phyloP scores from a whole-genome alignment of 352 stramenopile species.

The Phytophthora uliginosa region DNA sequence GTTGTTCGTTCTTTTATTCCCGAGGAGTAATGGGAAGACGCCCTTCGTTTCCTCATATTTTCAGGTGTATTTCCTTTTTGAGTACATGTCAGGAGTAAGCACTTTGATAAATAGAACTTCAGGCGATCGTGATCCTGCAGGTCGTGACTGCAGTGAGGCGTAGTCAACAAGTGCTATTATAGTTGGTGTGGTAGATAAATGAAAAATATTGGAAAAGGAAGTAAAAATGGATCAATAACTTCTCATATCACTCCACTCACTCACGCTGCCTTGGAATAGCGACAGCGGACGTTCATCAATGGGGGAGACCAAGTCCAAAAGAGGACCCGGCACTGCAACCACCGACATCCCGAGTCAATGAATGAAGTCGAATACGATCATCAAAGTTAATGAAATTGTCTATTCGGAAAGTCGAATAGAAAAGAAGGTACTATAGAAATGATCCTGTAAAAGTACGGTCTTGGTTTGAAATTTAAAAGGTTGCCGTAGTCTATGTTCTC shows the following conservation, averaged over 20 bases:
- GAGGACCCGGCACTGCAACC: conserved; percentile 18
- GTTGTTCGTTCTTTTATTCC: no score
- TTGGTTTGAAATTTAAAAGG: background rate
- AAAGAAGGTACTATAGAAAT: conserved; percentile 18
- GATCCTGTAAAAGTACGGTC: conserved; percentile 17
- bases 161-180: no score
- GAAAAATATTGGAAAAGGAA: background rate
- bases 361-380: conserved; percentile 29
- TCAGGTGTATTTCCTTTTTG: no score
- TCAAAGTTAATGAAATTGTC: conserved; percentile 9
- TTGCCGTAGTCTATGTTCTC: background rate
- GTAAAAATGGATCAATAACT: conserved; percentile 13
- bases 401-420: background rate
- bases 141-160: no score
- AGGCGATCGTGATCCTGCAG: no score
- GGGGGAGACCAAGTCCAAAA: conserved; percentile 31
- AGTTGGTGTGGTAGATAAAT: background rate
- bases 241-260: conserved; percentile 52
- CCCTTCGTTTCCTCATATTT: no score
- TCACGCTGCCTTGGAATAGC: conserved; percentile 56
- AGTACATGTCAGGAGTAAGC: no score
- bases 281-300: conserved; percentile 56
- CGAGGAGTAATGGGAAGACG: no score
- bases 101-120: no score
- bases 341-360: conserved; percentile 26